A percentile compares a stretch with the other conserved stretches of the same genome.
These are phyloP conservation scores for Penicillium turbatum DNA, from an alignment of 495 filamentous ascomycete genomes.

Conservation along the genomic window DNA sequence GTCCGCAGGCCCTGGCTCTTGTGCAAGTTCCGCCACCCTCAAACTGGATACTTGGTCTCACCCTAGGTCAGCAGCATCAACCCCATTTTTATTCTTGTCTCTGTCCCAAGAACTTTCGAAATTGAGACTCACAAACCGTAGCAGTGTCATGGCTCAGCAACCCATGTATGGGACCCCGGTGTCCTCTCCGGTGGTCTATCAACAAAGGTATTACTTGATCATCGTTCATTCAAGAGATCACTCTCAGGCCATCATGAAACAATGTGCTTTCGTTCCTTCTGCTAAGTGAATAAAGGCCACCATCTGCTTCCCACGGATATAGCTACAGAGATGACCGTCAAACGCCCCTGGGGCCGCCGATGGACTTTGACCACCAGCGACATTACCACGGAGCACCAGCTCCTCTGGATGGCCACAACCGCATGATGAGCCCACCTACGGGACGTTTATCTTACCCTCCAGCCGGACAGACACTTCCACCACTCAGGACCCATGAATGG, in stretches of 20 bases:
- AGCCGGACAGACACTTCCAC: conserved; percentile 30
- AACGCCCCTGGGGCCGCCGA: conserved; percentile 14
- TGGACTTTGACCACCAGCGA: conserved; percentile 33
- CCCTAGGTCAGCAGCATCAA: conserved; percentile 39
- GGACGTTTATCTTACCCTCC: conserved; percentile 39
- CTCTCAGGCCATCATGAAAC: conserved; percentile 9
- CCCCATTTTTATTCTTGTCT: not conserved
- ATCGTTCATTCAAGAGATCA: conserved; percentile 13
- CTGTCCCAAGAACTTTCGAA: not conserved
- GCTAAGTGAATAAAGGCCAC: conserved; percentile 35
- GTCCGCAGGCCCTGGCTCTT: conserved; percentile 30
- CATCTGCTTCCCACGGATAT: conserved; percentile 29
- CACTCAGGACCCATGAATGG: conserved; percentile 36
- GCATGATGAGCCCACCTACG: conserved; percentile 20
- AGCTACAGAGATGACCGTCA: conserved; percentile 30
- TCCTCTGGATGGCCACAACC: conserved; percentile 23
- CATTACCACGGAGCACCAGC: conserved; percentile 30
- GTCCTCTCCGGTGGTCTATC: conserved; percentile 36
- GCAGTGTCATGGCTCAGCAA: conserved; percentile 34
- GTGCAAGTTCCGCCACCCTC: conserved; percentile 31
- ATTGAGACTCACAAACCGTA: conserved; percentile 29
- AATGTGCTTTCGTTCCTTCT: conserved; percentile 13
- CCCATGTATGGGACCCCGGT: conserved; percentile 32
- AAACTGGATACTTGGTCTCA: conserved; percentile 39
- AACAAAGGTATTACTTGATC: conserved; percentile 39